Evolutionary conservation across 768 basidiomycete species (phyloP).

Genomic region (Leccinum aurantiacum): DNA sequence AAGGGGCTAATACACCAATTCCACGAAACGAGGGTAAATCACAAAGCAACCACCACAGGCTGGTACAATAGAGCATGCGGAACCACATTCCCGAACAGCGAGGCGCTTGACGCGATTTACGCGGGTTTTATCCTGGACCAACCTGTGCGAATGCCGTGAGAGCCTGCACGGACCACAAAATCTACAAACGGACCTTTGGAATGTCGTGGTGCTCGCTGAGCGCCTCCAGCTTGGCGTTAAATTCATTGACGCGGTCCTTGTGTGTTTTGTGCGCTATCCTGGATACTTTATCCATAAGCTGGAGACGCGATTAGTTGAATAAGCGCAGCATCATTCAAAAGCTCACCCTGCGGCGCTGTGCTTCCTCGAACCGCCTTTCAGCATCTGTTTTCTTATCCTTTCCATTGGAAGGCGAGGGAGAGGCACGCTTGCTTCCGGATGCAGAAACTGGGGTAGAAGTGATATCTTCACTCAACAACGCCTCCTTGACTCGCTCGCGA

Average conservation of each 20-base stretch:
- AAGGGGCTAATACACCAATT: constrained; percentile 24
- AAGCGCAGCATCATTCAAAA: neutral
- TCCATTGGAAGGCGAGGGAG: constrained; percentile 54
- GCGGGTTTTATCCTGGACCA: constrained; percentile 73
- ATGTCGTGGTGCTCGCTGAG: constrained; percentile 95
- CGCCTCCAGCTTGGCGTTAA: constrained; percentile 82
- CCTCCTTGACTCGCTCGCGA: constrained; percentile 46
- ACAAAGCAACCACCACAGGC: constrained; percentile 22
- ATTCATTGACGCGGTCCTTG: constrained; percentile 91
- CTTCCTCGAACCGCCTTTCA: constrained; percentile 84
- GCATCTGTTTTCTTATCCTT: constrained; percentile 76
- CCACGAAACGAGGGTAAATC: constrained; percentile 13
- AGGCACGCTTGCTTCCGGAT: constrained; percentile 57
- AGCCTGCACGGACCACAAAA: constrained; percentile 29
- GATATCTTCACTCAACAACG: constrained; percentile 49
- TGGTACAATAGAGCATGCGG: constrained; percentile 13
- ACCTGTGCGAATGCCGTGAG: constrained; percentile 51
- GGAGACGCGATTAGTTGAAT: constrained; percentile 11
- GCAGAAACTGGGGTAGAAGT: constrained; percentile 42
- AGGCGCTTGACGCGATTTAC: constrained; percentile 31
- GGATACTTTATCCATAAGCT: constrained; percentile 75
- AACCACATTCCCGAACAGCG: constrained; percentile 11
- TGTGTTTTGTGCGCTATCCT: constrained; percentile 83
- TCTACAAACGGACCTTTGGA: constrained; percentile 63
- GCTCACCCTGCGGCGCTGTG: constrained; percentile 77